phyloP scores from a whole-genome alignment of 2,329 filamentous ascomycete genomes.

The Achaetomium macrosporum region DNA sequence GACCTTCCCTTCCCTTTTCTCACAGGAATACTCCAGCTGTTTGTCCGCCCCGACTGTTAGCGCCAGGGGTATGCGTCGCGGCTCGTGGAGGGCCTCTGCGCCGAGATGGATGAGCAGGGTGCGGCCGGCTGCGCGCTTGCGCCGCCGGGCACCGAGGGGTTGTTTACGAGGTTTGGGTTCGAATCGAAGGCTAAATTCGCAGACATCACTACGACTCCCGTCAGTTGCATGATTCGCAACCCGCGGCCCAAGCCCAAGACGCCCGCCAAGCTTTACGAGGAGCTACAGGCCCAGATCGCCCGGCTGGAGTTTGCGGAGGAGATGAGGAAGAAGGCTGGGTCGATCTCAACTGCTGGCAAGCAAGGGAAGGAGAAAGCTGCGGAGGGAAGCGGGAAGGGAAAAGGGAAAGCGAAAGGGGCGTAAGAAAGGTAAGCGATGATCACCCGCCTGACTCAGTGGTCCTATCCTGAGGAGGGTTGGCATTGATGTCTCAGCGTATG shows the following conservation, averaged over 20 bases:
- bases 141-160: background rate
- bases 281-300: background rate
- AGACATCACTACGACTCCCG: too few species aligned
- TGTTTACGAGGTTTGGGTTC: background rate
- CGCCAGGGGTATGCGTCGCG: background rate
- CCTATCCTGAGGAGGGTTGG: too few species aligned
- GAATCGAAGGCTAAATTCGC: background rate
- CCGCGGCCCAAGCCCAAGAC: background rate
- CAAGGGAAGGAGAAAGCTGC: too few species aligned
- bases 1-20: background rate
- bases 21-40: conserved; percentile 2
- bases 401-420: too few species aligned
- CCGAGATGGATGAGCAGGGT: background rate
- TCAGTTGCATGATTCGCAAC: background rate
- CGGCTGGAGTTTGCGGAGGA: too few species aligned
- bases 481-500: too few species aligned
- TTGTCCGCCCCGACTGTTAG: background rate
- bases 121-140: background rate
- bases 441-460: too few species aligned
- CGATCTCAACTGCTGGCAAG: too few species aligned
- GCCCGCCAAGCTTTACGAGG: background rate
- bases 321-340: too few species aligned
- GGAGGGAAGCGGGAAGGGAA: too few species aligned
- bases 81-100: background rate
- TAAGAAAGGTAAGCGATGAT: too few species aligned